Evolutionary conservation across 768 basidiomycete species (phyloP), one percentile per base, ranked within the genome.

Genomic region (Hebeloma cylindrosporum): DNA sequence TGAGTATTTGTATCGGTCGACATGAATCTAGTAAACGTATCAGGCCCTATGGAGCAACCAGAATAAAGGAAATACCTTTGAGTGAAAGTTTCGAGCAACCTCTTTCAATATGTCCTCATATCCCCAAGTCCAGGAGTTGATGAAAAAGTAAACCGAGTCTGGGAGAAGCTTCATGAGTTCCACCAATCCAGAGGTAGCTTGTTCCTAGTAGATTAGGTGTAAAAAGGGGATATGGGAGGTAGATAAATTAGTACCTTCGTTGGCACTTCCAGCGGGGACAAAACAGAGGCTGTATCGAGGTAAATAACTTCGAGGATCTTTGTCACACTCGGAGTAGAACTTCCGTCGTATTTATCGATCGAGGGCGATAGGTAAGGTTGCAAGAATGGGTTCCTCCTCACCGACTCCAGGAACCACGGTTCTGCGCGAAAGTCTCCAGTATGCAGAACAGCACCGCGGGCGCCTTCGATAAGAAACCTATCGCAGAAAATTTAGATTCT

Each of bases 111-210:
- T 68, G 44, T 93, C 90, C 63, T 99, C 95, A 60, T 96, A 97
- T 1, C 95, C 95, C 85, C 88, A 94, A 0, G 94, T 96, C 95
- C 95, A 99, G 0, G 79, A 61, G 58, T 96, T 95, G 45, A 99
- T 72, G 67, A 88, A 97, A 67, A 98, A 96, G 42, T 80, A 72
- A 0, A 83, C 83, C 3, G 74, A 67, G 0, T 69, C 49, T 0
- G 92, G 85, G 45, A 85, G 86, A n/a, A 82, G 58, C 7, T 71
- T 67, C 64, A 97, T 85, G 1, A 96, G 71, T 13, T 79, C 67
- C 14, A n/a, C 63, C 3, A 95, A 66, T 2, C 84, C 88, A 18
- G 67, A 52, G 0, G 83, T 78, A 0, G 88, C 93, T 11, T 75
- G 68, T 16, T 73, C 72, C 91, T 95, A 52, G n/a, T n/a, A n/a